phyloP scores from a whole-genome alignment of 192 early-diverging fungal species.

The Physocladia obscura region DNA sequence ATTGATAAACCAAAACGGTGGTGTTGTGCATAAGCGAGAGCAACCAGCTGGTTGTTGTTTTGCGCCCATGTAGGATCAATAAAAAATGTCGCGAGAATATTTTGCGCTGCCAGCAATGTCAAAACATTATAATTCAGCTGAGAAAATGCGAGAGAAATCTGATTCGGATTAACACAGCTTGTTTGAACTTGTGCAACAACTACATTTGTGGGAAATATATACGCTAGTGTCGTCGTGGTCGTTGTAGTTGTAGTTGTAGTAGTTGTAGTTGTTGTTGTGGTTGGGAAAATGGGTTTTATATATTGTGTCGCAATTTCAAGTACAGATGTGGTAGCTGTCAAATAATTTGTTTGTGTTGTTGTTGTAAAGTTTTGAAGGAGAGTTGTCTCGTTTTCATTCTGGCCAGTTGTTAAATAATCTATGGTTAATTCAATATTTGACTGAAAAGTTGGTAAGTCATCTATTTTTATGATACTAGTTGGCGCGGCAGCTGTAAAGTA shows the following conservation, averaged over 20 bases:
- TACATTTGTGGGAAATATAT: neutral
- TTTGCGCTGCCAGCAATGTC: neutral
- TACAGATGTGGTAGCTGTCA: no score
- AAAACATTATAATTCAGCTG: neutral
- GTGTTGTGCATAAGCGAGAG: neutral
- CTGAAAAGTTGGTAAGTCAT: no score
- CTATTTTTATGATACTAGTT: no score
- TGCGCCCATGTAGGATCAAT: neutral
- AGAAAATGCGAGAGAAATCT: neutral
- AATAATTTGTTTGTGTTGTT: no score
- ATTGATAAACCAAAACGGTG: neutral
- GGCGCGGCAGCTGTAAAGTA: no score
- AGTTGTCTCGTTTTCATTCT: no score
- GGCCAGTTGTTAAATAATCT: no score
- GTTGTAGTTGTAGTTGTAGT: neutral
- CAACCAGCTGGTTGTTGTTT: neutral
- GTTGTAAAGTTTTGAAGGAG: no score
- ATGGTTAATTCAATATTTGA: no score
- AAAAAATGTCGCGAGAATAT: neutral
- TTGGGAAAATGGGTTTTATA: neutral
- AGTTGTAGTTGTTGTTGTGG: neutral
- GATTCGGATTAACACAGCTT: neutral
- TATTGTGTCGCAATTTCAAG: neutral
- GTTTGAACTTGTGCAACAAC: neutral
- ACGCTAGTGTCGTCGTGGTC: neutral